Base-by-base conservation (phyloP, 2,329 filamentous ascomycete genomes). In the Penicillium sp. region DNA sequence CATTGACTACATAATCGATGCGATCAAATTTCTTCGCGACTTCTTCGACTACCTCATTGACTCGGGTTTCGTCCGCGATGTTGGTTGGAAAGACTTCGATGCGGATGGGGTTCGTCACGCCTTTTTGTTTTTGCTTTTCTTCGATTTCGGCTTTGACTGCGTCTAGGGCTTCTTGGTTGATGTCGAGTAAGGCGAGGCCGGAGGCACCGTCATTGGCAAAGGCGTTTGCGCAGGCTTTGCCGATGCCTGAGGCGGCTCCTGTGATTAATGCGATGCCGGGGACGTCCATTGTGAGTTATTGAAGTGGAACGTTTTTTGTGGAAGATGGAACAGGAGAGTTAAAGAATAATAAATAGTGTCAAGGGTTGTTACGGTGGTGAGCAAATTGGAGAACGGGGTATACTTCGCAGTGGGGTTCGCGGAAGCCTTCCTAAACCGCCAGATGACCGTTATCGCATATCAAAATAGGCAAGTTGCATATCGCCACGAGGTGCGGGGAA, bases 211-310 rank as follows among this genome's bases (percentile, higher is more conserved):
- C 61, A 43, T 48, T 58, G 16, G 56, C 54, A 19, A 64, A 57
- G 11, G 47, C 56, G 11, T 54, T 49, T n/a, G 61, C 59, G 19
- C 57, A 60, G 19, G 61, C 61, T 22, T 54, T 48, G 4, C 59
- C 59, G 42, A 64, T 64, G n/a, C 61, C 62, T 37, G 62, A 64
- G 16, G 60, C 62, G 11, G 54, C 57, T 3, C 62, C 62, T 35
- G 62, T 64, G 33, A 64, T 50, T 22, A 64, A 58, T 21, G 61
- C 61, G 29, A 64, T 59, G 42, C 61, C 61, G 29, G 59, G 29
- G 14, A 64, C 59, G 42, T 64, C 61, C 61, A 63, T 62, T 55
- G n/a, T 31, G 35, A 29, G 19, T 11, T 53, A 1, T 46, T 8
- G 33, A 26, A 16, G 11, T 2, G 13, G 22, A 14, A 11, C 16